A percentile compares a stretch with the other conserved stretches of the same genome.
Evolutionary conservation across 176 grass and related monocot species (phyloP).

Genomic region (Typha latifolia): DNA sequence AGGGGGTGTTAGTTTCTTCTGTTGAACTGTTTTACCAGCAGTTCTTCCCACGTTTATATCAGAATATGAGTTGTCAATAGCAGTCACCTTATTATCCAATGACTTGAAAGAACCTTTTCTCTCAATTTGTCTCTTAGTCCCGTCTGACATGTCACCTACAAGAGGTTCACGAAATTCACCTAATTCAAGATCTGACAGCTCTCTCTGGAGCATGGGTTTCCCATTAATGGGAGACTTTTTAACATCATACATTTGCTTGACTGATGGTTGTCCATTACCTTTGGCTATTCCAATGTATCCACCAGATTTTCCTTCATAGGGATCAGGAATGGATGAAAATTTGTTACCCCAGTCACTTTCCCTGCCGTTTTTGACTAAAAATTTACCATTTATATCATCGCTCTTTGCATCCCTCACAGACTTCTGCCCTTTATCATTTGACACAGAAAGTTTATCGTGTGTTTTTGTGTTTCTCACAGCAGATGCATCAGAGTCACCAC

Average conservation of each 20-base stretch:
- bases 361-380: conserved; percentile 29
- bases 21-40: conserved; percentile 30
- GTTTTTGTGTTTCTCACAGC: conserved; percentile 30
- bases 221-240: conserved; percentile 37
- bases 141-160: conserved; percentile 43
- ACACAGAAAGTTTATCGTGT: conserved; percentile 19
- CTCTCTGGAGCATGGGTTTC: conserved; percentile 58
- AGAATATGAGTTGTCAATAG: conserved; percentile 29
- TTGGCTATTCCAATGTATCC: conserved; percentile 1
- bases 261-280: conserved; percentile 34
- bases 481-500: conserved; percentile 39
- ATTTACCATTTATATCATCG: conserved; percentile 27
- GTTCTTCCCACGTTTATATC: conserved; percentile 40
- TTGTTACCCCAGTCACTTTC: conserved; percentile 23
- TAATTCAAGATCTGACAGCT: conserved; percentile 85
- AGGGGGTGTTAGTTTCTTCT: conserved; percentile 37
- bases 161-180: conserved; percentile 72
- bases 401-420: conserved; percentile 33
- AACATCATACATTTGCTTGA: conserved; percentile 33
- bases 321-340: conserved; percentile 28
- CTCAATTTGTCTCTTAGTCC: conserved; percentile 56
- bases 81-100: conserved; percentile 36
- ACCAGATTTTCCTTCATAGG: conserved; percentile 8
- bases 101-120: conserved; percentile 82
- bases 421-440: conserved; percentile 46